phyloP scores from a whole-genome alignment of 768 basidiomycete genomes.

The Xerocomus spinulosus region DNA sequence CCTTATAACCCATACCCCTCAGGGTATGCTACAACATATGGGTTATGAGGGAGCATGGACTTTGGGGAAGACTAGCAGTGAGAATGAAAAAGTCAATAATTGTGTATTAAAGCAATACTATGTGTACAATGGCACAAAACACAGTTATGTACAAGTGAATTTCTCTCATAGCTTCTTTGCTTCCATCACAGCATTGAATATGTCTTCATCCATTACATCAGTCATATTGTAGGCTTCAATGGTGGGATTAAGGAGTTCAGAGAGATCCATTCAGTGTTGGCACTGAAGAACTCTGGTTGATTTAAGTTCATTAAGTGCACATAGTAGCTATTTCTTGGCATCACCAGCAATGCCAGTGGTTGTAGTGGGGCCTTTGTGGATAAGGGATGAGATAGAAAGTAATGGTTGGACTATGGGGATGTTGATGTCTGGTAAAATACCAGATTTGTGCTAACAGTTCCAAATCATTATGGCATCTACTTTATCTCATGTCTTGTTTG shows the following conservation, averaged over 20 bases:
- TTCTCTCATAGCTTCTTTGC: neutral
- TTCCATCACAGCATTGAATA: neutral
- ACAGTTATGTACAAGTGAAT: no score
- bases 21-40: no score
- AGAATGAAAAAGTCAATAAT: no score
- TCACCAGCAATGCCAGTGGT: no score
- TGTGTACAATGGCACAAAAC: no score
- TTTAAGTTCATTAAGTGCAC: neutral
- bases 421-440: neutral
- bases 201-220: neutral
- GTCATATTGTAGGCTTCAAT: neutral
- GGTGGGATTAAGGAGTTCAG: neutral
- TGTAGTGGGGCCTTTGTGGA: neutral
- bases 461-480: slow-evolving; percentile 1
- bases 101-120: no score
- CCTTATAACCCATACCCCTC: no score
- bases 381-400: neutral
- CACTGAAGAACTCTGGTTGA: neutral
- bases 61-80: no score
- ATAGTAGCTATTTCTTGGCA: neutral
- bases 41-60: no score
- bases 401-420: neutral
- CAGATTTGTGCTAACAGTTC: slow-evolving; percentile 3
- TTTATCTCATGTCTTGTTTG: slow-evolving; percentile 1
- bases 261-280: neutral